Evolutionary conservation across 2,329 filamentous ascomycete genomes (phyloP), one percentile per base, ranked within the genome.

Genomic region (Penicillium sp.): DNA sequence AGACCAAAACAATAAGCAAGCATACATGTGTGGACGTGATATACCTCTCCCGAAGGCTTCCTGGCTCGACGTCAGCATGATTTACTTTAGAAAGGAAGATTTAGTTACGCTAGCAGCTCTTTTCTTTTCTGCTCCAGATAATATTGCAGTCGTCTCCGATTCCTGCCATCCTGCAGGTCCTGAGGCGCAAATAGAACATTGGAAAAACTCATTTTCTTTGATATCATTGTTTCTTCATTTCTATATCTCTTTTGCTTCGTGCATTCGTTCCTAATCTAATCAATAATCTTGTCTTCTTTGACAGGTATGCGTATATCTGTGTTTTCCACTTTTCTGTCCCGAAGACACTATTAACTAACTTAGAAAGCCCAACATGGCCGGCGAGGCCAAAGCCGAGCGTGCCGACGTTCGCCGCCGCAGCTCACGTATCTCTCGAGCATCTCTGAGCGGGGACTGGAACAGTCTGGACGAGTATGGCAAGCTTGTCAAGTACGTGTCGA

Each of bases 401-500:
- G 43, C 51, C 33, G 64, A 62, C 9, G 33, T 33, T 15, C 60
- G 71, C 27, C 71, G 70, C 37, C 71, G 70, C 23, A 56, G 67
- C 50, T 75, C 73, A 15, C 73, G 73, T 41, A 68, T 75, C 51
- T 75, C 73, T 21, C 71, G 73, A 15, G 68, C 69, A 3, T 75
- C 73, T 29, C 60, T 71, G 38, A 72, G 69, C 23, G 68, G 72
- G 43, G 71, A 73, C 53, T 71, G 62, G 42, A 62, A 64, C 3
- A 71, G 65, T 31, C 62, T 75, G 72, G 86, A 87, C 73, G 86
- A 89, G 73, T 89, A 88, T 73, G 83, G 84, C 62, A 85, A 85
- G 57, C 80, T 89, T 38, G 84, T 87, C 66, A 84, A 85, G 73
- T 89, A 85, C 76, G 87, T 88, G 67, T 86, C 85, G 49, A 85